A percentile compares a stretch with the other conserved stretches of the same genome.
Evolutionary conservation across 164 flowering plant species (phyloP).

Genomic region (Vitis cinerea): DNA sequence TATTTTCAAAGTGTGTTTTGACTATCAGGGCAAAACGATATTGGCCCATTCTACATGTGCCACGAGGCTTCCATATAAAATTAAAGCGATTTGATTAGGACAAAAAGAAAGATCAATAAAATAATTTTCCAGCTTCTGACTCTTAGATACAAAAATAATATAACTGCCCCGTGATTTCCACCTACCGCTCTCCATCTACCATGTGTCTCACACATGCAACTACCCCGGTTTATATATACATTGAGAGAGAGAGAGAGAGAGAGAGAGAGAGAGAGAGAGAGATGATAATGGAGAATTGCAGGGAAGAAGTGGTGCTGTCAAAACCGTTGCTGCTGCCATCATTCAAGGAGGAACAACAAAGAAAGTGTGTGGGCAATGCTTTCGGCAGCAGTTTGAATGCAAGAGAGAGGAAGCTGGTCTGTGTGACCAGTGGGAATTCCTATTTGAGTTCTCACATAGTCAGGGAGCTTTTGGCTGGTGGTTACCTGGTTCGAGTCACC

Average conservation of each 20-base stretch:
- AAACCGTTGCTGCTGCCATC: conserved; percentile 1
- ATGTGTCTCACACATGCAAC: too few relatives aligned
- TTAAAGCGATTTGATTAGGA: too few relatives aligned
- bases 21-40: too few relatives aligned
- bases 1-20: too few relatives aligned
- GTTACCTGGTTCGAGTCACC: conserved; percentile 35
- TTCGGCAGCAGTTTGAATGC: conserved; percentile 13
- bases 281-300: conserved; percentile 5
- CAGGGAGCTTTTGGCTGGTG: conserved; percentile 30
- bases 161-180: too few relatives aligned
- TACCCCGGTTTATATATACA: too few relatives aligned
- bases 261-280: background rate
- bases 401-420: conserved; percentile 31
- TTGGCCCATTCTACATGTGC: too few relatives aligned
- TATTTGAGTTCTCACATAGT: conserved; percentile 28
- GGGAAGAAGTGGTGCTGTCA: conserved; percentile 8
- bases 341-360: conserved; percentile 6
- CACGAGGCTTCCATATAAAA: too few relatives aligned
- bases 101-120: too few relatives aligned
- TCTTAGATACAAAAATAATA: too few relatives aligned
- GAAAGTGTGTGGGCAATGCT: background rate
- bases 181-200: background rate
- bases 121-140: too few relatives aligned
- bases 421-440: conserved; percentile 44
- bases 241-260: background rate